Base-by-base conservation (phyloP, 176 grass and related monocot species). In the Dendrocalamus sinicus region DNA sequence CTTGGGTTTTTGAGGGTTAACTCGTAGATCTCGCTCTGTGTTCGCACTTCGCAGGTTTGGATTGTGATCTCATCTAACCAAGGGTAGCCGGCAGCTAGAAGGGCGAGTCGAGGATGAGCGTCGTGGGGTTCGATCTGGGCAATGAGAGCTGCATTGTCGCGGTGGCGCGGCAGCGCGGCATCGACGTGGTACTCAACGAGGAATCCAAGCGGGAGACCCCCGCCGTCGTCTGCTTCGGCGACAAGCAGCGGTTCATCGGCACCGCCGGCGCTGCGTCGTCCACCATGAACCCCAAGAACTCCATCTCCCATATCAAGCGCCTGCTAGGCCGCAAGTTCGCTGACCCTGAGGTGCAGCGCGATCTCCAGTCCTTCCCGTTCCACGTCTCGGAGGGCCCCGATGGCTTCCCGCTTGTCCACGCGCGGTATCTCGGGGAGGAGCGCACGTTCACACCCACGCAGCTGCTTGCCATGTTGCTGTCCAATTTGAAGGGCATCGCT, bases 121-220 rank as follows among this genome's bases (percentile, higher is more conserved):
- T 98, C 40, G 93, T 94, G 12, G 96, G 96, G 16, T 95, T 95
- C 70, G 96, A 98, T 46, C 35, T 98, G 0, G 0, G 96, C 19
- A 98, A 95, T 46, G 91, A 95, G 81, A 98, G 90, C 69, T 92
- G 89, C 91, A 95, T 91, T 64, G 91, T 98, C 9, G 96, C 89
- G 0, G 93, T 98, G 4, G 93, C 96, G 9, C 88, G 96, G 87
- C 96, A 95, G 73, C 90, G 96, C 2, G 96, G 93, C 20, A 95
- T 98, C 28, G 96, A 98, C 35, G 93, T 98, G 51, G 92, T 95
- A 3, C 91, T 98, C 80, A 98, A 98, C 26, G 93, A 98, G 74
- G 96, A 95, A 79, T 98, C 93, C 46, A 98, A 95, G 71, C 89
- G 96, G 20, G 96, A 95, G 88, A 98, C 93, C 46, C 96, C 96